Evolutionary conservation across 352 stramenopile genomes (phyloP), one percentile per base, ranked within the genome.

Genomic region (Thalassiosira gravida): DNA sequence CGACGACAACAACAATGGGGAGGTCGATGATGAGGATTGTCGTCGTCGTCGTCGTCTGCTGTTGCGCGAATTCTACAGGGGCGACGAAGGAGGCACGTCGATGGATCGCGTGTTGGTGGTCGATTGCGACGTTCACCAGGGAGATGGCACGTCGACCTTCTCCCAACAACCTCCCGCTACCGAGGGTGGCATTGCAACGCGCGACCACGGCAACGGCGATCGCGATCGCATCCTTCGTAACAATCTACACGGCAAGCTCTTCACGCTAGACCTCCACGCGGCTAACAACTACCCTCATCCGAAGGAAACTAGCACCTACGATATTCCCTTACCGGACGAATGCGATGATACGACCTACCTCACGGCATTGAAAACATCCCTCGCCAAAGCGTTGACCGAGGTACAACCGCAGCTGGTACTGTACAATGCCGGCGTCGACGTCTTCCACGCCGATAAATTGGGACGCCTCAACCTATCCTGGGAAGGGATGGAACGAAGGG

Each of bases 111-210:
- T 93, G 2, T 65, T 93, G 13, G 83, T 94, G 24, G 81, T 95
- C 42, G 90, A 95, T 76, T 91, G 82, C 20, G 90, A 95, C 70
- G 90, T 95, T 1, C 90, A 95, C 79, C 91, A 95, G 66, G 91
- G 91, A 30, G 91, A 95, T 77, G 91, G 91, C 2, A 95, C 90
- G 8, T 89, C 90, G 20, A 79, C 85, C 8, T 94, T 95, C n/a
- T 70, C 44, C 3, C 13, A 49, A 58, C 18, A n/a, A n/a, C n/a
- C n/a, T n/a, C n/a, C n/a, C n/a, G n/a, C n/a, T n/a, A n/a, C n/a
- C n/a, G n/a, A n/a, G n/a, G n/a, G n/a, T n/a, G n/a, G n/a, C n/a
- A n/a, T n/a, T n/a, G n/a, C n/a, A n/a, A n/a, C n/a, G n/a, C n/a
- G n/a, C n/a, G n/a, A n/a, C n/a, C n/a, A n/a, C n/a, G n/a, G n/a